phyloP scores from a whole-genome alignment of 2,329 filamentous ascomycete genomes.

The Nannizziopsis arthrosporioides region DNA sequence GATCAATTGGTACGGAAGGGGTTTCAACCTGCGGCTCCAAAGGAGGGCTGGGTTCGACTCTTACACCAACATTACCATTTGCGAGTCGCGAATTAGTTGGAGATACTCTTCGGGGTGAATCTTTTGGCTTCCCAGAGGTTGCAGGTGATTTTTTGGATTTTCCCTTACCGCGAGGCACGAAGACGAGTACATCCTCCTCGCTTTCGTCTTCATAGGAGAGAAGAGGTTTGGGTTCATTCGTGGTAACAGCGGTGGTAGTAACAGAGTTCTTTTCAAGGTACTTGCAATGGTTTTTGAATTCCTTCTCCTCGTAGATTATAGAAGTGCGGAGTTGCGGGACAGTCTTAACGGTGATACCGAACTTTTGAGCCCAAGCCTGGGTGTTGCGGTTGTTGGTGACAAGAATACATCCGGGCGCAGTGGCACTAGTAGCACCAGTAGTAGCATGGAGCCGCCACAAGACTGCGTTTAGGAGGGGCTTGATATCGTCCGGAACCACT shows the following conservation, averaged over 20 bases:
- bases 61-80: constrained; percentile 5
- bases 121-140: constrained; percentile 7
- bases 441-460: constrained; percentile 35
- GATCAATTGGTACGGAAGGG: constrained; percentile 38
- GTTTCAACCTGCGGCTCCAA: constrained; percentile 31
- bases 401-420: constrained; percentile 31
- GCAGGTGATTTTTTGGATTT: constrained; percentile 24
- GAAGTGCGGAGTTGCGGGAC: constrained; percentile 38
- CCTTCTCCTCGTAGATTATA: constrained; percentile 37
- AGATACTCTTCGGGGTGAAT: constrained; percentile 21
- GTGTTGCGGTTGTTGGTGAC: constrained; percentile 35
- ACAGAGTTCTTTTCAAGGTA: constrained; percentile 34
- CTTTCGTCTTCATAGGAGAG: constrained; percentile 40
- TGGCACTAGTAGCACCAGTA: constrained; percentile 22
- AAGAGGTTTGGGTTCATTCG: constrained; percentile 31
- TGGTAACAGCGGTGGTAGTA: constrained; percentile 1
- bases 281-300: constrained; percentile 36
- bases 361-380: constrained; percentile 37
- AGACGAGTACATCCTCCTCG: constrained; percentile 39
- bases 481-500: constrained; percentile 30
- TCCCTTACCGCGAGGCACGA: constrained; percentile 33
- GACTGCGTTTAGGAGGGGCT: constrained; percentile 35
- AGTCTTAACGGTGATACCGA: constrained; percentile 38
- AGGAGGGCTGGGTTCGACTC: constrained; percentile 17
- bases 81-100: constrained; percentile 10